These are phyloP conservation scores for Termitomyces bulborhizus DNA, from an alignment of 768 basidiomycete genomes.

Conservation along the genomic window DNA sequence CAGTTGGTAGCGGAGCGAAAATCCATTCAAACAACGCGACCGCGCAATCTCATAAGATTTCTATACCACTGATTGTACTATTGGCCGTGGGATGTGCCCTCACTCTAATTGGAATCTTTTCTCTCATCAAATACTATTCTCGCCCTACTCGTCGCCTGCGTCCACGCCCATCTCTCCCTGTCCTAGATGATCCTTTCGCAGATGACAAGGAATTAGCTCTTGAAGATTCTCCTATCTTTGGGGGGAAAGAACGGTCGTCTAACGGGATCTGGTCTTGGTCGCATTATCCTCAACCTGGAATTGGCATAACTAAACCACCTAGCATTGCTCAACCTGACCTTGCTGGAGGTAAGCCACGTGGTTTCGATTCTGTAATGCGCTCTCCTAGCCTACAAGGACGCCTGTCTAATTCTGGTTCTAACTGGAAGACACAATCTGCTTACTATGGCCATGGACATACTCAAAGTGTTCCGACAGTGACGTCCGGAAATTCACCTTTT, in stretches of 20 bases:
- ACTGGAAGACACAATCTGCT: conserved; percentile 14
- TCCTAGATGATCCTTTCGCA: conserved; percentile 50
- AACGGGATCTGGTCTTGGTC: conserved; percentile 53
- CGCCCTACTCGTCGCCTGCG: conserved; percentile 47
- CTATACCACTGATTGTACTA: conserved; percentile 43
- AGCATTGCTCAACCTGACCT: conserved; percentile 2
- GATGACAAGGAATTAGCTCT: conserved; percentile 38
- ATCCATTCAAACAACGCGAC: background rate
- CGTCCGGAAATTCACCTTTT: conserved; percentile 18
- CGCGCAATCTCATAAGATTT: conserved; percentile 29
- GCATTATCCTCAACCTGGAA: conserved; percentile 39
- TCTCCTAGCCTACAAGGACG: conserved; percentile 12
- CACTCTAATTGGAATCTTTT: conserved; percentile 39
- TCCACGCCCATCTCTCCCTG: conserved; percentile 71
- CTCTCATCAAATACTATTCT: conserved; percentile 41
- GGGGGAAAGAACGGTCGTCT: conserved; percentile 61
- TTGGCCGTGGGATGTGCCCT: conserved; percentile 47
- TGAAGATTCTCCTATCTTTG: conserved; percentile 69
- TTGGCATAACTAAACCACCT: conserved; percentile 10
- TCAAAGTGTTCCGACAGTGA: conserved; percentile 11
- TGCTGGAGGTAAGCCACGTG: conserved; percentile 7
- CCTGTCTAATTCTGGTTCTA: conserved; percentile 4
- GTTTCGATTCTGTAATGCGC: conserved; percentile 7
- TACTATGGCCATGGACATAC: conserved; percentile 21
- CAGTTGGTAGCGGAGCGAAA: conserved; percentile 1